These are phyloP conservation scores for Arxiozyma slooffiae DNA, from an alignment of 1,139 yeast species.

Conservation along the genomic window DNA sequence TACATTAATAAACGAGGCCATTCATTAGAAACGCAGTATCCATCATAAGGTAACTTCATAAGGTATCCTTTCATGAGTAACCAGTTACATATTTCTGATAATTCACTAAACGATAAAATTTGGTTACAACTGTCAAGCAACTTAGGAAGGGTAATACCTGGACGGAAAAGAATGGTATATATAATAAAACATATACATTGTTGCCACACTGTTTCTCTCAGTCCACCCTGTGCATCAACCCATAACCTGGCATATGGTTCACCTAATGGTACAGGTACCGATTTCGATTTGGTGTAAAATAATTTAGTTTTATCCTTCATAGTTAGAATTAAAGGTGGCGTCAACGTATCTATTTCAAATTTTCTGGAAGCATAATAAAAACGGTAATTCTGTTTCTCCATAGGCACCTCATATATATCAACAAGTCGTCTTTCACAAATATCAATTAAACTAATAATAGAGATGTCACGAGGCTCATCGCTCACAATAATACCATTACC, in stretches of 20 bases:
- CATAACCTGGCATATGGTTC: constrained; percentile 60
- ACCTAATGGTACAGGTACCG: constrained; percentile 40
- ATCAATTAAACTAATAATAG: constrained; percentile 23
- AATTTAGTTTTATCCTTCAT: not conserved
- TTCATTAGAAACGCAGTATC: constrained; percentile 40
- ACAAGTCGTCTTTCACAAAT: constrained; percentile 16
- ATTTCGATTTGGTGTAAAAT: constrained; percentile 3
- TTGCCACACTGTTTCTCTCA: constrained; percentile 53
- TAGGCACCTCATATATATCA: constrained; percentile 17
- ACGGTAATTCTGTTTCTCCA: constrained; percentile 15
- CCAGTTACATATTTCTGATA: constrained; percentile 49
- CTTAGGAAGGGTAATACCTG: constrained; percentile 47
- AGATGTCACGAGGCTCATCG: constrained; percentile 23
- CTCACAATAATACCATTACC: constrained; percentile 22
- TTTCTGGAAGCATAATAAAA: constrained; percentile 27
- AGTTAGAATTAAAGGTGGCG: constrained; percentile 24
- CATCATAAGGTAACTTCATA: constrained; percentile 34
- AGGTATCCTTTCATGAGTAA: constrained; percentile 39
- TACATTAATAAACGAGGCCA: constrained; percentile 40
- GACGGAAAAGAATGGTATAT: constrained; percentile 48
- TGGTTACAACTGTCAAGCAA: constrained; percentile 34
- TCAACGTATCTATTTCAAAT: constrained; percentile 25
- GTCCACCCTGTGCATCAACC: constrained; percentile 56
- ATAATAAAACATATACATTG: constrained; percentile 42
- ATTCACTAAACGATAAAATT: constrained; percentile 42